Evolutionary conservation across 305 asterid genomes (phyloP).

Genomic region (Ilex paraguariensis): DNA sequence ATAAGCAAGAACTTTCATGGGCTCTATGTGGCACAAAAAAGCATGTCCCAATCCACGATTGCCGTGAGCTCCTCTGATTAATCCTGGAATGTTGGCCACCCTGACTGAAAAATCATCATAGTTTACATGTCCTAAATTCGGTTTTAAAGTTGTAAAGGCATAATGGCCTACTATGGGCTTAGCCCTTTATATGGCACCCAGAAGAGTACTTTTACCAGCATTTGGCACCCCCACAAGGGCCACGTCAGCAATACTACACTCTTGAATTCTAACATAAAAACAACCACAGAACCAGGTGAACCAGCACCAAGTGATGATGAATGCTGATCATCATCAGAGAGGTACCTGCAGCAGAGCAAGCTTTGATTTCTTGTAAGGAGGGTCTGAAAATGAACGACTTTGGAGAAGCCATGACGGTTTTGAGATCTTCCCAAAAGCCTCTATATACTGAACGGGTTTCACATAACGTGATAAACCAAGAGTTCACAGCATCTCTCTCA

Average conservation of each 20-base stretch:
- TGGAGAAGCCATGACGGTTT: constrained; percentile 38
- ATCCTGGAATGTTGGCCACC: constrained; percentile 91
- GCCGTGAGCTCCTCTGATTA: constrained; percentile 83
- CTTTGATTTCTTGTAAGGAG: constrained; percentile 39
- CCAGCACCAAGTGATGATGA: constrained; percentile 33
- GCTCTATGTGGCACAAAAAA: constrained; percentile 84
- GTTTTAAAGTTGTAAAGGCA: constrained; percentile 92
- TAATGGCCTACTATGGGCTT: constrained; percentile 75
- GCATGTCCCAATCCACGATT: constrained; percentile 94
- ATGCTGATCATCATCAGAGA: constrained; percentile 29
- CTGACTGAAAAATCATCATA: constrained; percentile 70
- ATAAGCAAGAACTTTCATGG: constrained; percentile 79
- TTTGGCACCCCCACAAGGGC: constrained; percentile 97
- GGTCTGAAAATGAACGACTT: constrained; percentile 50
- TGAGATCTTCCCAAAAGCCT: constrained; percentile 25
- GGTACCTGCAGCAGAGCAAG: constrained; percentile 69
- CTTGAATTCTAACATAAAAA: constrained; percentile 77
- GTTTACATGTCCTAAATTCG: constrained; percentile 71
- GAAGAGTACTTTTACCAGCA: constrained; percentile 96
- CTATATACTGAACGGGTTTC: constrained; percentile 24
- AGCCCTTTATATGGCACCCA: constrained; percentile 85
- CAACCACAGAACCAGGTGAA: constrained; percentile 58
- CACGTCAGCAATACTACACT: constrained; percentile 91
- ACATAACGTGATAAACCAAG: constrained; percentile 9
- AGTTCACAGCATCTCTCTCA: constrained; percentile 37